phyloP scores from a whole-genome alignment of 2,329 filamentous ascomycete genomes.

The Colletotrichum sp. region DNA sequence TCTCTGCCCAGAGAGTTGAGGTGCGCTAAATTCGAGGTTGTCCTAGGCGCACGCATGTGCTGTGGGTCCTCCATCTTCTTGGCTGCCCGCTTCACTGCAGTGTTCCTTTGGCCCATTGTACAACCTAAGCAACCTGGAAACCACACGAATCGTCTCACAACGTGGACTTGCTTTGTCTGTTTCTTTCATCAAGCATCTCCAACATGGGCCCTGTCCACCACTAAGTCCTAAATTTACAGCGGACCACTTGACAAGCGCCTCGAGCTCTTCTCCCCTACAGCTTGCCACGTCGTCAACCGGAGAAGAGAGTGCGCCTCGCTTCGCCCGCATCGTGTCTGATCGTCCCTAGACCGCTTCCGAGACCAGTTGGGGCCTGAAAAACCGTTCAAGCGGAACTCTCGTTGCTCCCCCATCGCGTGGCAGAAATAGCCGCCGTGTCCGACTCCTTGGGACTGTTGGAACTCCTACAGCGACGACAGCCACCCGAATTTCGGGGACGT shows the following conservation, averaged over 20 bases:
- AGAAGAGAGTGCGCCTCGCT: constrained; percentile 2
- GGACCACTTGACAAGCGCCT: background rate
- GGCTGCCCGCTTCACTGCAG: background rate
- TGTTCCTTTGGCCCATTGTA: background rate
- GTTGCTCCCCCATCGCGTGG: background rate
- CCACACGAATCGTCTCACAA: background rate
- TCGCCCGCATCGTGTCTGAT: background rate
- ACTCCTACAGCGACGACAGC: background rate
- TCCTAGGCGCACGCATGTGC: background rate
- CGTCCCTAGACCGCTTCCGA: background rate
- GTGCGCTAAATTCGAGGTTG: background rate
- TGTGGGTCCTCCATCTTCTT: background rate
- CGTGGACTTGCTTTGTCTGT: background rate
- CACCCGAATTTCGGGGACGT: background rate
- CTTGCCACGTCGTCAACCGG: background rate
- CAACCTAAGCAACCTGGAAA: background rate
- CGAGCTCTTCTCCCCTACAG: background rate
- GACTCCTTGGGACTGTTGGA: background rate
- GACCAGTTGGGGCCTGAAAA: background rate
- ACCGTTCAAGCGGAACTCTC: background rate
- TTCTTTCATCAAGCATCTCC: background rate
- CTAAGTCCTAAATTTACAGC: background rate
- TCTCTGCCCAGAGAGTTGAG: background rate
- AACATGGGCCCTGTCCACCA: background rate
- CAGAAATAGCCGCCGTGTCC: constrained; percentile 9